Percentiles rank a stretch among this genome's conserved stretches.
These are phyloP conservation scores for Myxozyma neglecta DNA, from an alignment of 805 yeast species.

Conservation along the genomic window DNA sequence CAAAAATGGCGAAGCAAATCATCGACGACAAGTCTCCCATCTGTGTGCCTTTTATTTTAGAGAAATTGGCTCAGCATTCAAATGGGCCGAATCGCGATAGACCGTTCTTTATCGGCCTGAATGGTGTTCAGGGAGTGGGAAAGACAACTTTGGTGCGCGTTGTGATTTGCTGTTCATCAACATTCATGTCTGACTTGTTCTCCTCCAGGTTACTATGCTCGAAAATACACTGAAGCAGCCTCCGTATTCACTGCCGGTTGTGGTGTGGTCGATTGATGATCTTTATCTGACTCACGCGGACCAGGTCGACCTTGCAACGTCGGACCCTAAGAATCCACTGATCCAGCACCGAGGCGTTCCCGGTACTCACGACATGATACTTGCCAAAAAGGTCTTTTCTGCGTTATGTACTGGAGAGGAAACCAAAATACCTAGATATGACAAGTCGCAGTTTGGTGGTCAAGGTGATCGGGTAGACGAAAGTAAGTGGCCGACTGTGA, in stretches of 20 bases:
- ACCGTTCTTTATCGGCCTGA: constrained; percentile 31
- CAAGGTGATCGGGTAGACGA: constrained; percentile 69
- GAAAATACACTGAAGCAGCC: constrained; percentile 10
- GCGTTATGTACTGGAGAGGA: constrained; percentile 38
- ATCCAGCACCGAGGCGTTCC: constrained; percentile 85
- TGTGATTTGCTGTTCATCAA: neutral
- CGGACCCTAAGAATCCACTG: constrained; percentile 51
- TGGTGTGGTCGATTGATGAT: constrained; percentile 75
- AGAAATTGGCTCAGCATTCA: constrained; percentile 1
- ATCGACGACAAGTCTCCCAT: constrained; percentile 22
- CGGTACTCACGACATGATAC: constrained; percentile 80
- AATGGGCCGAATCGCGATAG: neutral
- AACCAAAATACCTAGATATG: constrained; percentile 64
- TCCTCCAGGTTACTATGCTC: constrained; percentile 8
- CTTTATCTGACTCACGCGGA: constrained; percentile 68
- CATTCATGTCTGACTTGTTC: neutral
- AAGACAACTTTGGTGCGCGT: constrained; percentile 29
- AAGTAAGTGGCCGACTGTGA: constrained; percentile 44
- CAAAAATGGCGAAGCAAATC: constrained; percentile 2
- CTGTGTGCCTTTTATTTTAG: constrained; percentile 23
- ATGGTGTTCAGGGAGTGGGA: constrained; percentile 34
- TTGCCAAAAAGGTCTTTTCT: constrained; percentile 40
- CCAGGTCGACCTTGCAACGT: constrained; percentile 50
- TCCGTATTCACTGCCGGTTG: constrained; percentile 34
- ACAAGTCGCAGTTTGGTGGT: constrained; percentile 70